Conservation (phyloP, 345 rosid genomes). For the Salix dunnii region DNA sequence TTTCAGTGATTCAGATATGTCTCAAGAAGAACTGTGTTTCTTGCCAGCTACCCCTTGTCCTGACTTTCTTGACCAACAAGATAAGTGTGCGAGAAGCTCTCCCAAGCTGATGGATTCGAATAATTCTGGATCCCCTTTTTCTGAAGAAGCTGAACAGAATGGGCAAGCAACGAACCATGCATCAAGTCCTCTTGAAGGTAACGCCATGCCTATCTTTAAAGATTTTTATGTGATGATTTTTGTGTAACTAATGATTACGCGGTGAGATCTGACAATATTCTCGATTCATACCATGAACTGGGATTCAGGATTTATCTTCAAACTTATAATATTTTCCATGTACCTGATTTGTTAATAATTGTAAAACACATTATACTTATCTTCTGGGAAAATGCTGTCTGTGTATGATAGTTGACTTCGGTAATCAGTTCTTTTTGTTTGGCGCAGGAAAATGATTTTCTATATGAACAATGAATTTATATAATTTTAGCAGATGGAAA, state of each 20-base stretch:
- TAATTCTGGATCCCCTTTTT: constrained; percentile 74
- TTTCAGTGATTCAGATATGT: constrained; percentile 93
- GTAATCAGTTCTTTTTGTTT: no score
- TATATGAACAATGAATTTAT: background rate
- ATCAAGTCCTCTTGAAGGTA: constrained; percentile 86
- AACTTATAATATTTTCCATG: background rate
- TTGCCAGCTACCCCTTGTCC: constrained; percentile 91
- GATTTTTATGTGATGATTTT: background rate
- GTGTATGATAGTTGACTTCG: background rate
- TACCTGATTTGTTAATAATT: background rate
- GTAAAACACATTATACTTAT: background rate
- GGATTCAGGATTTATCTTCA: background rate
- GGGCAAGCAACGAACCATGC: constrained; percentile 54
- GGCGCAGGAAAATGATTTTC: background rate
- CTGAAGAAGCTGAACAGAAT: constrained; percentile 72
- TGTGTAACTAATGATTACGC: constrained; percentile 3
- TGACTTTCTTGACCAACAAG: constrained; percentile 66
- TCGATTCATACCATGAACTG: background rate
- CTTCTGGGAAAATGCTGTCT: background rate
- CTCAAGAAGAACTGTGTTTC: constrained; percentile 89
- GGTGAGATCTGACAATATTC: background rate
- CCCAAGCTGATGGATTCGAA: constrained; percentile 63
- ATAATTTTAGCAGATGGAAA: background rate
- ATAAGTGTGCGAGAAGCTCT: constrained; percentile 53
- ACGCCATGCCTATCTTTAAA: background rate